phyloP scores from a whole-genome alignment of 371 early-diverging fungal genomes.

The Rhizomucor pusillus region DNA sequence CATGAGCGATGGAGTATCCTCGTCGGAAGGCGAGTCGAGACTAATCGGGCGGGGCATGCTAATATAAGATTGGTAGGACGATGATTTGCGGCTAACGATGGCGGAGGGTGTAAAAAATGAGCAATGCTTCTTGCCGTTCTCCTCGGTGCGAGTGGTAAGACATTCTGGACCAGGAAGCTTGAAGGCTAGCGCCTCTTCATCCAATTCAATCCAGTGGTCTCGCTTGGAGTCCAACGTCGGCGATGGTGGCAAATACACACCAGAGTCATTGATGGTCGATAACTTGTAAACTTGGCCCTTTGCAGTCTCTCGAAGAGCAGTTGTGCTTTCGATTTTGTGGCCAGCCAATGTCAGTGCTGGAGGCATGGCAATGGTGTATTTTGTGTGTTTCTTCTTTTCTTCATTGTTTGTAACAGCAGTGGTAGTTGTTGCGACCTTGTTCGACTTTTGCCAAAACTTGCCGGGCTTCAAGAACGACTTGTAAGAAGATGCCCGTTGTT shows the following conservation, averaged over 20 bases:
- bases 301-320: conserved; percentile 20
- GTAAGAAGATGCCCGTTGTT: too few species aligned
- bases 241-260: conserved; percentile 45
- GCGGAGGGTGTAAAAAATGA: conserved; percentile 6
- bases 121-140: not conserved
- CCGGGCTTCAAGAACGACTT: conserved; percentile 15
- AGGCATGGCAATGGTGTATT: conserved; percentile 6
- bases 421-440: too few species aligned
- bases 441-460: conserved; percentile 15
- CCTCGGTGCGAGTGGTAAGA: conserved; percentile 15
- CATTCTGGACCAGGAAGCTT: conserved; percentile 31
- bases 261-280: conserved; percentile 39
- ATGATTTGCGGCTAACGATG: not conserved
- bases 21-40: conserved; percentile 7
- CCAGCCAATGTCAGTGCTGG: not conserved
- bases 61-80: too few species aligned
- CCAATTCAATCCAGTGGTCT: conserved; percentile 27
- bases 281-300: conserved; percentile 33
- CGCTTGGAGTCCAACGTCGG: conserved; percentile 23
- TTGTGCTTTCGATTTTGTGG: not conserved
- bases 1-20: conserved; percentile 15
- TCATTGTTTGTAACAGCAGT: conserved; percentile 5
- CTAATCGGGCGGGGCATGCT: not conserved
- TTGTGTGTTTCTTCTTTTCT: conserved; percentile 7
- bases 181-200: conserved; percentile 26